Evolutionary conservation across 345 rosid species (phyloP), one percentile per base, ranked within the genome.

Genomic region (Firmiana major): DNA sequence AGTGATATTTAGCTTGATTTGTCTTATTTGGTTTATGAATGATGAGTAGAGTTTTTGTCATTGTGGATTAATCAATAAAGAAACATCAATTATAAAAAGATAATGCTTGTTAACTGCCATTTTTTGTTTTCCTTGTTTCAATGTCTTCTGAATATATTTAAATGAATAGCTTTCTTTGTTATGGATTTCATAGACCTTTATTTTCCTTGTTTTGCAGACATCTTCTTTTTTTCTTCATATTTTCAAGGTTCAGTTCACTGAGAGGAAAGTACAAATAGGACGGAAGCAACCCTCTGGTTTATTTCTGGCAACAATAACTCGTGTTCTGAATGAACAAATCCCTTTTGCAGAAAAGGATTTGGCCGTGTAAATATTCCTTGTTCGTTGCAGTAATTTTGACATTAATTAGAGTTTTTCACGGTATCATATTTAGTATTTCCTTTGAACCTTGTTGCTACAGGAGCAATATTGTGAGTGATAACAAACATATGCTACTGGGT

Each of bases 391-490:
- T 55, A 38, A 38, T 38, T 55, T 73, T 54, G 64, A 73, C 64
- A 8, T 36, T 73, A 54, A 54, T 43, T 21, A 11, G 19, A 57
- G 75, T 73, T 73, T 28, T 72, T 54, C 12, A n/a, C 49, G 0
- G 36, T 78, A 45, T 75, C 78, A 72, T 77, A 22, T 64, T 73
- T 24, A 11, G 70, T 4, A 70, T 40, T 80, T 58, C 48, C 75
- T 74, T 42, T 34, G 71, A 7, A 66, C 79, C 26, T 73, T 40
- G 77, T 79, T 68, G 36, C 46, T 34, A 63, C 86, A 93, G 99
- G 96, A 95, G 99, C 86, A 94, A 94, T 80, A 89, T 91, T 83
- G 97, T 94, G 75, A 83, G 89, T 60, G 95, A 91, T 72, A 83
- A 81, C 82, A 93, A 87, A 81, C 84, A 91, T 85, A 85, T 93